A percentile compares a stretch with the other conserved stretches of the same genome.
Evolutionary conservation across 768 basidiomycete genomes (phyloP).

Genomic region (Pluteus cervinus): DNA sequence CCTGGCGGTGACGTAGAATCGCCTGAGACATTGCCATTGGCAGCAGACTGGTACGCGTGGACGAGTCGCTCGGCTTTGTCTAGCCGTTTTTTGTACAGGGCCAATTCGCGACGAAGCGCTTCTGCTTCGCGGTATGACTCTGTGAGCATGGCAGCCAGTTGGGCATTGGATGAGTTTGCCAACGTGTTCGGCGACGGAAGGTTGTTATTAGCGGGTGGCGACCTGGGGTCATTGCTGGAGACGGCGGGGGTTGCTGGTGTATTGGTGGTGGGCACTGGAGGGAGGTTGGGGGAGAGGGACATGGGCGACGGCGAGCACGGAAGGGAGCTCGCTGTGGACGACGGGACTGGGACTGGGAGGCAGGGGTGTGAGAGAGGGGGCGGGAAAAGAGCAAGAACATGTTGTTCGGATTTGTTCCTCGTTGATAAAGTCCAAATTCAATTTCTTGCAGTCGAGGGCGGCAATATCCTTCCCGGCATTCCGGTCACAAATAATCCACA

Average conservation of each 20-base stretch:
- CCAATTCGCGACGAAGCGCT: slow-evolving; percentile 43
- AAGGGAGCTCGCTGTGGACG: neutral
- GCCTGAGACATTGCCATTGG: slow-evolving; percentile 12
- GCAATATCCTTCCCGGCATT: too few species aligned
- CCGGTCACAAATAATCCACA: too few species aligned
- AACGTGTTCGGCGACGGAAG: slow-evolving; percentile 9
- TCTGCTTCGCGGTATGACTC: slow-evolving; percentile 50
- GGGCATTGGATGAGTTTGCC: slow-evolving; percentile 32
- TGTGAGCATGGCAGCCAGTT: slow-evolving; percentile 53
- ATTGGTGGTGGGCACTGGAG: neutral
- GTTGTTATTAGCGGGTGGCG: slow-evolving; percentile 1
- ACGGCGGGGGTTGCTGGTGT: slow-evolving; percentile 8
- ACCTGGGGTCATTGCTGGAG: slow-evolving; percentile 2
- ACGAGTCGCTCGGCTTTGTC: slow-evolving; percentile 47
- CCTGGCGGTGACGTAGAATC: slow-evolving; percentile 9
- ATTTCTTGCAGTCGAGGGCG: slow-evolving; percentile 4
- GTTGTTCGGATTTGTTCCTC: slow-evolving; percentile 1
- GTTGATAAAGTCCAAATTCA: slow-evolving; percentile 6
- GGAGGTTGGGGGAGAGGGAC: slow-evolving; percentile 9
- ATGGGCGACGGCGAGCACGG: slow-evolving; percentile 6
- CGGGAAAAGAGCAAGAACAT: slow-evolving; percentile 5
- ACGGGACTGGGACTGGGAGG: slow-evolving; percentile 1
- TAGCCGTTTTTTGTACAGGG: slow-evolving; percentile 31
- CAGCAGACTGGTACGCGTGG: slow-evolving; percentile 16
- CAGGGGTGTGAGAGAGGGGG: slow-evolving; percentile 5